A percentile compares a stretch with the other conserved stretches of the same genome.
phyloP scores from a whole-genome alignment of 768 basidiomycete species.

The Coprinellus micaceus region DNA sequence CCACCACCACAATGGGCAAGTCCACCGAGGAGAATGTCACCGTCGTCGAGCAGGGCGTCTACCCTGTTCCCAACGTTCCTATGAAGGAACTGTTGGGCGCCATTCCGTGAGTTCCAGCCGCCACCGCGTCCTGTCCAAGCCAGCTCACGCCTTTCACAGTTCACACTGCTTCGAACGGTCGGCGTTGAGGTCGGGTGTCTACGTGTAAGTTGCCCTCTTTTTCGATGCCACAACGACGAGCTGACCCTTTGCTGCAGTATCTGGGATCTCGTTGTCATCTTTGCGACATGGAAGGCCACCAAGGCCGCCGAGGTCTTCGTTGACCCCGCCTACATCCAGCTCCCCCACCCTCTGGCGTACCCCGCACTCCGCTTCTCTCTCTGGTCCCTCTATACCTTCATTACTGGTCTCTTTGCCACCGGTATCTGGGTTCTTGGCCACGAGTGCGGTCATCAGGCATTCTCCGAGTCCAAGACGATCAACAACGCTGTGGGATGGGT shows the following conservation, averaged over 20 bases:
- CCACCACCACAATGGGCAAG: constrained; percentile 28
- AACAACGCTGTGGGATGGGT: constrained; percentile 94
- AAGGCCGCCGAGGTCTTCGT: constrained; percentile 62
- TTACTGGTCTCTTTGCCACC: constrained; percentile 80
- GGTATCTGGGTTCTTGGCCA: constrained; percentile 95
- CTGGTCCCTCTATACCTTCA: constrained; percentile 82
- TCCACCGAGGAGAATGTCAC: constrained; percentile 28
- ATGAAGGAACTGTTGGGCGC: constrained; percentile 82
- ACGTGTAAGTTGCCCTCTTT: constrained; percentile 53
- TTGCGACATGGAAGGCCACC: constrained; percentile 62
- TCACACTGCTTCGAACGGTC: constrained; percentile 90
- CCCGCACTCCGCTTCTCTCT: constrained; percentile 57
- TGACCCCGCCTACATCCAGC: constrained; percentile 47
- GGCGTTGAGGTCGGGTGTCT: constrained; percentile 69
- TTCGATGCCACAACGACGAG: background rate
- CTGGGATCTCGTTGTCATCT: constrained; percentile 74
- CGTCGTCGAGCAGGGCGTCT: constrained; percentile 53
- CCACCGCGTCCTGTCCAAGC: background rate
- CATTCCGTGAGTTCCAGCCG: constrained; percentile 63
- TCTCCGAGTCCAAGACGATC: constrained; percentile 86
- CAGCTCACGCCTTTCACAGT: constrained; percentile 31
- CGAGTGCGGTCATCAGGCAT: constrained; percentile 95
- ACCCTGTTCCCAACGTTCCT: constrained; percentile 76
- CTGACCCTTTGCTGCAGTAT: constrained; percentile 36
- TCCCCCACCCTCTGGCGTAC: constrained; percentile 63